Evolutionary conservation across 345 rosid genomes (phyloP).

Genomic region (Populus alba): DNA sequence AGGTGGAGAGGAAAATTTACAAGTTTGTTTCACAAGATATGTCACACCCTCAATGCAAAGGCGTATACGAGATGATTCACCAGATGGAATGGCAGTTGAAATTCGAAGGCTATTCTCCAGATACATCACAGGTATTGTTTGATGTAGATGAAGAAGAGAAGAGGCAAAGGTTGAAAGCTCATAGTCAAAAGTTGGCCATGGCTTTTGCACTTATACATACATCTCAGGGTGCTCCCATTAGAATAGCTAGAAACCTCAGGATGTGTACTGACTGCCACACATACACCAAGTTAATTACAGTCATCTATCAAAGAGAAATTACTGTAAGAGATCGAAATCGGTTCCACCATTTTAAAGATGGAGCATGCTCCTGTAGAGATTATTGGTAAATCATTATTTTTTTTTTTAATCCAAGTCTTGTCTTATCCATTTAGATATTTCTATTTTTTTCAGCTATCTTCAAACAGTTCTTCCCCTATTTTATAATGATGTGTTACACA

Average conservation of each 20-base stretch:
- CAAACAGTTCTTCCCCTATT: too few relatives aligned
- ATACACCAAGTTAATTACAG: conserved; percentile 61
- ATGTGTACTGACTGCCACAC: conserved; percentile 85
- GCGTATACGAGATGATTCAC: conserved; percentile 57
- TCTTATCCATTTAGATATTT: neutral
- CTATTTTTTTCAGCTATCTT: too few relatives aligned
- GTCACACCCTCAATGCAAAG: conserved; percentile 38
- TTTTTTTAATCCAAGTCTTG: too few relatives aligned
- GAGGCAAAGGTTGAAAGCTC: conserved; percentile 61
- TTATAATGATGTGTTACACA: too few relatives aligned
- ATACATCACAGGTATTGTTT: conserved; percentile 50
- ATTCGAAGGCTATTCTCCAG: conserved; percentile 70
- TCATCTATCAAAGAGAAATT: conserved; percentile 61
- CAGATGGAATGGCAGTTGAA: conserved; percentile 90
- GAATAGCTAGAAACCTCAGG: conserved; percentile 65
- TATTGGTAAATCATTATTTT: neutral
- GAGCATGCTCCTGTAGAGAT: conserved; percentile 64
- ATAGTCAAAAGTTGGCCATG: conserved; percentile 71
- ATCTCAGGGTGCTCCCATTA: conserved; percentile 55
- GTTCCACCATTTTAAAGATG: conserved; percentile 78
- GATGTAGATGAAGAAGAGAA: conserved; percentile 69
- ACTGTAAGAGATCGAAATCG: conserved; percentile 57
- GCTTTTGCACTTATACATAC: conserved; percentile 61
- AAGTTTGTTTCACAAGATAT: conserved; percentile 65
- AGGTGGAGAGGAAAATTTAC: conserved; percentile 45